Evolutionary conservation across 768 basidiomycete species (phyloP).

Genomic region (Boletus sp.): DNA sequence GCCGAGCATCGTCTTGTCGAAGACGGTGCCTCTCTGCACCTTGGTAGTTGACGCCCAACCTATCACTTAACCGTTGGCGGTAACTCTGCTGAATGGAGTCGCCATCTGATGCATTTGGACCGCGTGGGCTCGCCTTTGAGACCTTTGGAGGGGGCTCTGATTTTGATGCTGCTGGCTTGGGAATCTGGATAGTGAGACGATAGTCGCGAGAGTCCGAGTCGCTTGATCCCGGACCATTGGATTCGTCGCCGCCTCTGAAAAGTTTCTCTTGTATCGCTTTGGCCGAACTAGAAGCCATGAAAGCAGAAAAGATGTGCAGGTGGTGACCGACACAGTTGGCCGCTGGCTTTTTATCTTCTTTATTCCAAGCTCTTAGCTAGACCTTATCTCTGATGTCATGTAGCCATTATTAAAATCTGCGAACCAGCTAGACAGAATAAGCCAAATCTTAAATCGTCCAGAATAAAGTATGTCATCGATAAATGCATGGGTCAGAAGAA

Average conservation of each 20-base stretch:
- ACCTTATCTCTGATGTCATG: slow-evolving; percentile 25
- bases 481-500: not conserved
- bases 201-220: slow-evolving; percentile 30
- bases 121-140: slow-evolving; percentile 35
- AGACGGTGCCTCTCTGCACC: slow-evolving; percentile 83
- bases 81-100: slow-evolving; percentile 36
- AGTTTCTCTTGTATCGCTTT: slow-evolving; percentile 74
- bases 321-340: not conserved
- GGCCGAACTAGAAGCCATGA: slow-evolving; percentile 43
- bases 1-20: slow-evolving; percentile 73
- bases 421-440: not conserved
- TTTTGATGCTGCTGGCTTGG: slow-evolving; percentile 41
- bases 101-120: slow-evolving; percentile 2
- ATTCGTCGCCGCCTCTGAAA: slow-evolving; percentile 46
- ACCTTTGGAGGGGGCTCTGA: slow-evolving; percentile 43
- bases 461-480: not conserved
- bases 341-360: slow-evolving; percentile 9
- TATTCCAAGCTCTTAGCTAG: not conserved
- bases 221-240: slow-evolving; percentile 15
- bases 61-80: slow-evolving; percentile 61
- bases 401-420: slow-evolving; percentile 9
- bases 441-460: not conserved
- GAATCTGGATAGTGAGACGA: slow-evolving; percentile 68
- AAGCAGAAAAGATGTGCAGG: slow-evolving; percentile 4
- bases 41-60: slow-evolving; percentile 68